Evolutionary conservation across 306 rosid genomes (phyloP).

Genomic region (Betula pendula): DNA sequence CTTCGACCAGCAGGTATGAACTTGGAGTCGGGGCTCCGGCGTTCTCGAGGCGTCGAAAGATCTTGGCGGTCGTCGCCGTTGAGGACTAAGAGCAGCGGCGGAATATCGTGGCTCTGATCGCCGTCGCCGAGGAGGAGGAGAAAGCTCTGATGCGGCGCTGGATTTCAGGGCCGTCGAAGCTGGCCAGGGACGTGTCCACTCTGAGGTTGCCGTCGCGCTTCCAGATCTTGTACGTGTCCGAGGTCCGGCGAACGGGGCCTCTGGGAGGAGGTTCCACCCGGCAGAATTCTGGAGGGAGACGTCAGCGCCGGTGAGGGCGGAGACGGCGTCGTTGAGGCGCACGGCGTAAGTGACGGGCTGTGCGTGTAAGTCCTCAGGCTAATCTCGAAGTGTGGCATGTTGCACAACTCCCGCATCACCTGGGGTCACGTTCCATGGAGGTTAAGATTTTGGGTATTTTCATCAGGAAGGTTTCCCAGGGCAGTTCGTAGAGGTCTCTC

Average conservation of each 20-base stretch:
- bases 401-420: too few species aligned
- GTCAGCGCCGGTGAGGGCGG: slow-evolving; percentile 83
- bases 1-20: too few species aligned
- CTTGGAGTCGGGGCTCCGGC: slow-evolving; percentile 72
- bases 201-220: slow-evolving; percentile 89
- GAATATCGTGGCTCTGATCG: slow-evolving; percentile 44
- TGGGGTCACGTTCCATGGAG: too few species aligned
- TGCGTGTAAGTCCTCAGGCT: slow-evolving; percentile 64
- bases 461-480: too few species aligned
- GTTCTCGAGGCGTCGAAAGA: slow-evolving; percentile 84
- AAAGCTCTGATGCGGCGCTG: slow-evolving; percentile 97
- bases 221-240: slow-evolving; percentile 90
- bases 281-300: slow-evolving; percentile 77
- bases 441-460: too few species aligned
- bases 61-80: slow-evolving; percentile 69
- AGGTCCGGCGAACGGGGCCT: slow-evolving; percentile 78
- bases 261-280: slow-evolving; percentile 87
- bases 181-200: slow-evolving; percentile 82
- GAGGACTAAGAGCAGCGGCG: slow-evolving; percentile 60
- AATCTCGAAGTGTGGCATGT: too few species aligned
- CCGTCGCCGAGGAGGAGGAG: slow-evolving; percentile 95
- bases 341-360: slow-evolving; percentile 87
- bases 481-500: too few species aligned
- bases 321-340: slow-evolving; percentile 53
- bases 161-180: slow-evolving; percentile 88